A percentile compares a stretch with the other conserved stretches of the same genome.
These are phyloP conservation scores for Phytopythium delawarense DNA, from an alignment of 352 stramenopile genomes.

Conservation along the genomic window DNA sequence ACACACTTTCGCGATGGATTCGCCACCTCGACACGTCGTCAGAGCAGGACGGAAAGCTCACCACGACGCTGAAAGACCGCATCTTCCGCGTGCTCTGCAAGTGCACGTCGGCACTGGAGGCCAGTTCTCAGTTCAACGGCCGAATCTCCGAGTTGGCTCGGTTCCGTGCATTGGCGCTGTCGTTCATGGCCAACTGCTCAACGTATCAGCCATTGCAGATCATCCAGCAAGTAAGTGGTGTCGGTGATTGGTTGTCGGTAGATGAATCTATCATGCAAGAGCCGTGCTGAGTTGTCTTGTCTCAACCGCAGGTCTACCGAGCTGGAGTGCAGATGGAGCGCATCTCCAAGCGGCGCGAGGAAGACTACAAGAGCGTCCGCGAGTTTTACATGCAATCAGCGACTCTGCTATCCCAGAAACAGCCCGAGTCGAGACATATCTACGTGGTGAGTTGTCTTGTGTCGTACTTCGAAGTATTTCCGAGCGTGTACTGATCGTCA, in stretches of 20 bases:
- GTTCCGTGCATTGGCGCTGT: constrained; percentile 43
- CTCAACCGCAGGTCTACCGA: constrained; percentile 37
- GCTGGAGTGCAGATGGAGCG: constrained; percentile 62
- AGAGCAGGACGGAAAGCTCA: constrained; percentile 45
- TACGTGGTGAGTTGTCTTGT: constrained; percentile 22
- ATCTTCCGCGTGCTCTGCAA: constrained; percentile 75
- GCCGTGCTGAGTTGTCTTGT: not conserved
- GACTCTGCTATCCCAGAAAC: constrained; percentile 14
- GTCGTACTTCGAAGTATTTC: not conserved
- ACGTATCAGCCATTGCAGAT: constrained; percentile 56
- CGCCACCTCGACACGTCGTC: constrained; percentile 34
- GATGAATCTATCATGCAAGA: no score
- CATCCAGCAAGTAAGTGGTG: constrained; percentile 47
- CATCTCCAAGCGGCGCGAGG: constrained; percentile 20
- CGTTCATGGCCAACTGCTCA: constrained; percentile 64
- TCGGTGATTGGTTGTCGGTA: not conserved
- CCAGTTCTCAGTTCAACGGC: constrained; percentile 7
- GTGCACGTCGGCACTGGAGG: constrained; percentile 34
- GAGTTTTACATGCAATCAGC: constrained; percentile 41
- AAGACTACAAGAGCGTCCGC: constrained; percentile 22
- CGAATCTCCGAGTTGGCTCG: constrained; percentile 23
- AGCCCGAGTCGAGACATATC: constrained; percentile 11
- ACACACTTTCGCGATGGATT: constrained; percentile 44
- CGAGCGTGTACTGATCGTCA: not conserved
- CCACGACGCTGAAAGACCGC: constrained; percentile 57